A percentile compares a stretch with the other conserved stretches of the same genome.
phyloP scores from a whole-genome alignment of 495 filamentous ascomycete genomes.

The Xylaria scruposa region DNA sequence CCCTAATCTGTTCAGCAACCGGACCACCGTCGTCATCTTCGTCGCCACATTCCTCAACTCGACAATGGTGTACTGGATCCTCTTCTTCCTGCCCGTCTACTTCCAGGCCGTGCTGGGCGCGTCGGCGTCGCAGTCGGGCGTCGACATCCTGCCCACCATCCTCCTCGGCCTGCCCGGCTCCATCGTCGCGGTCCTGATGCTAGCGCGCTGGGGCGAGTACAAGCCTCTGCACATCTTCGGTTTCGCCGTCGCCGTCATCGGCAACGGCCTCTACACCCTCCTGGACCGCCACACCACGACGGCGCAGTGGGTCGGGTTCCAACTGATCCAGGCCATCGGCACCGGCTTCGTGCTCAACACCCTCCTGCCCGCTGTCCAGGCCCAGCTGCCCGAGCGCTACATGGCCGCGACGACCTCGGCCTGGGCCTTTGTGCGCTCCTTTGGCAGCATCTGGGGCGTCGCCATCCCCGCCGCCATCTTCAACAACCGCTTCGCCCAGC shows the following conservation, averaged over 20 bases:
- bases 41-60: constrained; percentile 20
- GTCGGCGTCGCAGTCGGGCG: constrained; percentile 38
- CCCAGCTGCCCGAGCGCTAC: constrained; percentile 33
- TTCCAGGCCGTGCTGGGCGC: constrained; percentile 44
- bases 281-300: constrained; percentile 37
- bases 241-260: constrained; percentile 43
- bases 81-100: constrained; percentile 51
- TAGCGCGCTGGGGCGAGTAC: constrained; percentile 49
- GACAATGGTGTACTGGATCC: constrained; percentile 34
- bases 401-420: no score
- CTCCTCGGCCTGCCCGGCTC: constrained; percentile 37
- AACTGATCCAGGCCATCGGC: constrained; percentile 34
- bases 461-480: not conserved
- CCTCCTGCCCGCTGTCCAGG: constrained; percentile 43
- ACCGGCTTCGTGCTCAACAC: constrained; percentile 35
- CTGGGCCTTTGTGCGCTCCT: not conserved
- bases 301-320: constrained; percentile 38
- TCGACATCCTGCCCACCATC: constrained; percentile 43
- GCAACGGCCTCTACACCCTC: constrained; percentile 48
- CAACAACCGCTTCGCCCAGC: not conserved
- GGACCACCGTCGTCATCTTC: constrained; percentile 19
- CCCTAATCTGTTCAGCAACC: constrained; percentile 21
- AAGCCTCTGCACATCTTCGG: constrained; percentile 45
- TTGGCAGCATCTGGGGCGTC: not conserved
- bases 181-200: constrained; percentile 36